These are phyloP conservation scores for Conticribra weissflogii DNA, from an alignment of 108 stramenopile genomes.

Conservation along the genomic window DNA sequence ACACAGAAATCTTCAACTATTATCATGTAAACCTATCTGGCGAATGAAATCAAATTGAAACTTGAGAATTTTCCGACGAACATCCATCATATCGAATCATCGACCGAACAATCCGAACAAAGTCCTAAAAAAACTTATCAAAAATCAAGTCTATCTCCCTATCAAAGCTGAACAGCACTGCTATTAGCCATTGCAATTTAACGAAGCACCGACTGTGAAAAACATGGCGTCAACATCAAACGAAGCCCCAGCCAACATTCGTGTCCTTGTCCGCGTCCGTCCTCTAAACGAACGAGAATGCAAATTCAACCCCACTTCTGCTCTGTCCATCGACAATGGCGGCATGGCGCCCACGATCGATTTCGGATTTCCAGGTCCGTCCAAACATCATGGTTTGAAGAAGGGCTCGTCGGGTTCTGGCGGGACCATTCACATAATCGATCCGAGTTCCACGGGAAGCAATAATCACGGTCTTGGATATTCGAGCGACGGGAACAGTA, in stretches of 20 bases:
- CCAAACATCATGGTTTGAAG: no score
- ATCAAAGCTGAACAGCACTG: no score
- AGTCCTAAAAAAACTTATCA: no score
- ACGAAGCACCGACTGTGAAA: no score
- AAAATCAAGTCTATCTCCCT: no score
- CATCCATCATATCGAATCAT: no score
- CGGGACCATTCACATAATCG: conserved; percentile 26
- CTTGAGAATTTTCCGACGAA: no score
- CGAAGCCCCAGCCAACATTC: conserved; percentile 50
- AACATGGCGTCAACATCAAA: conserved; percentile 1
- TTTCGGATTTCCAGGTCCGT: conserved; percentile 10
- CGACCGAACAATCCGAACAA: no score
- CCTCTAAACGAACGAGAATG: conserved; percentile 39
- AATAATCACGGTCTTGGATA: conserved; percentile 12
- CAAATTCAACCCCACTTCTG: conserved; percentile 11
- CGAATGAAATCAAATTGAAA: no score
- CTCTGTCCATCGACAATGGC: conserved; percentile 18
- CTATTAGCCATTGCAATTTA: no score
- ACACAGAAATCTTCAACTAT: no score
- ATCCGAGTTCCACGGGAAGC: neutral
- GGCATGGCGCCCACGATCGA: conserved; percentile 10
- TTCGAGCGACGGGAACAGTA: conserved; percentile 8
- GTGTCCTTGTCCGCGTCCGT: conserved; percentile 54
- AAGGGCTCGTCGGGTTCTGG: conserved; percentile 3
- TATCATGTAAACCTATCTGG: no score